Evolutionary conservation across 331 rosid genomes (phyloP).

Genomic region (Pyracantha coccinea): DNA sequence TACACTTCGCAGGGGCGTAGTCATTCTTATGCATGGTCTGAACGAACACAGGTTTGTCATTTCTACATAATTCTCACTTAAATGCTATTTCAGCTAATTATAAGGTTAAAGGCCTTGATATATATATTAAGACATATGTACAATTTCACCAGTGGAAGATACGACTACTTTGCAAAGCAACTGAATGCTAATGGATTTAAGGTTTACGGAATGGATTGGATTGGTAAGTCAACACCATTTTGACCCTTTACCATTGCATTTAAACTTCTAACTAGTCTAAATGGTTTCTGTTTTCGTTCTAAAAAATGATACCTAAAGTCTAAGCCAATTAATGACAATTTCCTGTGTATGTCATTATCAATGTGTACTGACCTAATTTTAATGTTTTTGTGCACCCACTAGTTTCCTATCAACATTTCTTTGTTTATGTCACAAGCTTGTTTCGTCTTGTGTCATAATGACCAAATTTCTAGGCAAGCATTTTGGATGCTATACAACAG

Average conservation of each 20-base stretch:
- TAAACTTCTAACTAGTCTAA: not conserved
- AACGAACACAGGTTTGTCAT: constrained; percentile 84
- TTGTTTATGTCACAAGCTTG: not conserved
- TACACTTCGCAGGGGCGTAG: constrained; percentile 68
- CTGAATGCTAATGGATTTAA: constrained; percentile 74
- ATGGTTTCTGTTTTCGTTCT: not conserved
- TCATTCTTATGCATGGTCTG: constrained; percentile 81
- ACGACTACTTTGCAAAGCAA: constrained; percentile 65
- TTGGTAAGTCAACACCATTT: constrained; percentile 46
- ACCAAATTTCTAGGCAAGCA: too few relatives aligned
- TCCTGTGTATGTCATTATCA: not conserved
- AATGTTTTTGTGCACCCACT: not conserved
- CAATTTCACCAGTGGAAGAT: constrained; percentile 61
- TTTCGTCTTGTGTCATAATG: not conserved
- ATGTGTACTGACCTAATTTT: not conserved
- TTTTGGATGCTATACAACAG: not conserved
- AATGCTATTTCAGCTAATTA: not conserved
- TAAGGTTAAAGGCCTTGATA: not conserved
- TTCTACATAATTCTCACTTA: not conserved
- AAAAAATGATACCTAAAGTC: not conserved
- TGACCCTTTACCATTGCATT: not conserved
- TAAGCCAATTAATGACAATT: not conserved
- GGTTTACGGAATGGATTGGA: constrained; percentile 96
- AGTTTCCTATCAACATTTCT: not conserved
- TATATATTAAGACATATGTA: constrained; percentile 1